phyloP scores from a whole-genome alignment of 306 rosid genomes.

The Cucurbita ficifolia region DNA sequence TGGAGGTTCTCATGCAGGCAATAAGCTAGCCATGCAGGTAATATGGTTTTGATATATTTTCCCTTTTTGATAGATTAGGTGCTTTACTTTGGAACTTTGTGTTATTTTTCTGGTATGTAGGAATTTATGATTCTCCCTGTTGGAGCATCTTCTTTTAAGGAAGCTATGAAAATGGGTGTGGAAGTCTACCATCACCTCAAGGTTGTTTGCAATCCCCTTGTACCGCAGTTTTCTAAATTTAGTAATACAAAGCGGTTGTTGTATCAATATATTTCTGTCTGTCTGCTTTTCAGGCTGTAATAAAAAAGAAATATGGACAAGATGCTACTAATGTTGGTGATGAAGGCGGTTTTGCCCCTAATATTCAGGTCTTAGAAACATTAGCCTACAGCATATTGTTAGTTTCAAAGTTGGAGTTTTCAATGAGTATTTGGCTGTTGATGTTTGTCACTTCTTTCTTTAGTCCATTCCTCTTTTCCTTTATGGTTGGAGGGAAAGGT shows the following conservation, averaged over 20 bases:
- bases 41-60: not conserved
- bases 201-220: constrained; percentile 20
- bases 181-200: constrained; percentile 94
- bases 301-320: constrained; percentile 95
- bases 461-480: too few species aligned
- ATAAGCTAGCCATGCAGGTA: constrained; percentile 99
- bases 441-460: too few species aligned
- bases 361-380: constrained; percentile 46
- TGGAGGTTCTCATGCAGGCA: constrained; percentile 99
- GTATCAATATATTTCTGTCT: too few species aligned
- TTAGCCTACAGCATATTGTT: too few species aligned
- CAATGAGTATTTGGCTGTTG: too few species aligned
- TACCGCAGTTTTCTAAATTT: not conserved
- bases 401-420: too few species aligned
- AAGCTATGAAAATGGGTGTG: constrained; percentile 99
- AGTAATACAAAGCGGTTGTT: too few species aligned
- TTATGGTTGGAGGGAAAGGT: too few species aligned
- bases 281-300: constrained; percentile 44
- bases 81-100: too few species aligned
- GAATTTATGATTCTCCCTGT: constrained; percentile 97
- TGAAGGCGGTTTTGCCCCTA: constrained; percentile 98
- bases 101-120: constrained; percentile 10
- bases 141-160: constrained; percentile 91
- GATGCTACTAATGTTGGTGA: constrained; percentile 98
- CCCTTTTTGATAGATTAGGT: not conserved